A percentile compares a stretch with the other conserved stretches of the same genome.
Conservation (phyloP, 306 rosid genomes). For the Dryas alaskensis region DNA sequence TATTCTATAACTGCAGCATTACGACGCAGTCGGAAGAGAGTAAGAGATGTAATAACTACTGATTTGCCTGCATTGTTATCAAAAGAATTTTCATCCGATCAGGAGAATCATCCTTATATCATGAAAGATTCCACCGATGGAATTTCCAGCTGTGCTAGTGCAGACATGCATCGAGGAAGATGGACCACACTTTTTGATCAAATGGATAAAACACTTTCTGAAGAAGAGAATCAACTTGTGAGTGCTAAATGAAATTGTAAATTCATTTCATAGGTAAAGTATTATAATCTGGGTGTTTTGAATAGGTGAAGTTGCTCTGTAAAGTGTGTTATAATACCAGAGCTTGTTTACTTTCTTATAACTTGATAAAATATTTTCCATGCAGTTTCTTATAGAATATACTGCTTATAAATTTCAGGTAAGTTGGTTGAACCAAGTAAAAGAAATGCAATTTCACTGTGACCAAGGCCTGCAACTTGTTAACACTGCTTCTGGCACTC, state of each 20-base stretch:
- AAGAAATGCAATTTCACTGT: conserved; percentile 79
- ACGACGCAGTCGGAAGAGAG: conserved; percentile 81
- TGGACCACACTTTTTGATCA: conserved; percentile 77
- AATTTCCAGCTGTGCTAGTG: conserved; percentile 39
- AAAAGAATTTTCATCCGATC: conserved; percentile 65
- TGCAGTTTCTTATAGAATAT: neutral
- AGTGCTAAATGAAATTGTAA: conserved; percentile 25
- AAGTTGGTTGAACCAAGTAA: conserved; percentile 87
- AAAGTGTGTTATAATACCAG: neutral
- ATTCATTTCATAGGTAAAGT: neutral
- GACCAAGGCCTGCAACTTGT: conserved; percentile 69
- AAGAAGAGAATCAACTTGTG: conserved; percentile 94
- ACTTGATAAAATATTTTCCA: conserved; percentile 12
- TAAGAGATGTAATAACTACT: conserved; percentile 65
- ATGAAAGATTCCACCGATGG: conserved; percentile 26
- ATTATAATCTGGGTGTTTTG: neutral
- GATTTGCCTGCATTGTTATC: conserved; percentile 76
- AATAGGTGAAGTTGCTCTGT: neutral
- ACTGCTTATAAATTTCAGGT: conserved; percentile 58
- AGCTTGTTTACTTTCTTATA: conserved; percentile 11
- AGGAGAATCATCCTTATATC: conserved; percentile 43
- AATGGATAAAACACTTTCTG: conserved; percentile 83
- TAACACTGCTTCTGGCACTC: conserved; percentile 39
- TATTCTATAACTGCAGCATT: conserved; percentile 55
- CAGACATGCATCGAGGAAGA: conserved; percentile 75